Evolutionary conservation across 2,329 filamentous ascomycete species (phyloP).

Genomic region (Pseudogymnoascus sp.): DNA sequence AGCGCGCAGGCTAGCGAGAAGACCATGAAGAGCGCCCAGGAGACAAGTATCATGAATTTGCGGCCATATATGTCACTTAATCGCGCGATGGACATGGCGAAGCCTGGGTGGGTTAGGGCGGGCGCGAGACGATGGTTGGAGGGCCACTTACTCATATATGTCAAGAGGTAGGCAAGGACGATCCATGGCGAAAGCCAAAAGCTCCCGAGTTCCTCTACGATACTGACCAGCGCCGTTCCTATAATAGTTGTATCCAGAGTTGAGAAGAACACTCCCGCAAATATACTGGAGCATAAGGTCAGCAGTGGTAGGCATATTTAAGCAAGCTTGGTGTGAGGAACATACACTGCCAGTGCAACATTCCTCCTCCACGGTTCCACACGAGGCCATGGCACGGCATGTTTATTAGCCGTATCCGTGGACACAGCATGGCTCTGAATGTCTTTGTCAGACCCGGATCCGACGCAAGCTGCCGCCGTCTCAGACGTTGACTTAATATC

Average conservation of each 20-base stretch:
- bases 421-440: not conserved
- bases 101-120: not conserved
- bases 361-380: conserved; percentile 5
- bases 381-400: not conserved
- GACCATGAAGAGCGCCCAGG: conserved; percentile 8
- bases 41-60: not conserved
- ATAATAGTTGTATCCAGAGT: conserved; percentile 53
- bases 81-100: conserved; percentile 11
- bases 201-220: conserved; percentile 42
- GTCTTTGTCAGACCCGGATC: not conserved
- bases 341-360: conserved; percentile 1
- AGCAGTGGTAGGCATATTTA: not conserved
- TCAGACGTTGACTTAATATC: not conserved
- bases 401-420: not conserved
- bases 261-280: conserved; percentile 46
- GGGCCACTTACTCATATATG: conserved; percentile 12
- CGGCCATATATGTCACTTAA: conserved; percentile 12
- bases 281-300: conserved; percentile 32
- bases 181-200: conserved; percentile 43
- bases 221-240: conserved; percentile 48
- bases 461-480: not conserved
- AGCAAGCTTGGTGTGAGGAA: not conserved
- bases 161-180: conserved; percentile 42
- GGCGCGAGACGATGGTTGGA: too few relatives aligned
- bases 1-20: conserved; percentile 13